These are phyloP conservation scores for Calonectria fujianensis DNA, from an alignment of 2,329 filamentous ascomycete genomes.

Conservation along the genomic window DNA sequence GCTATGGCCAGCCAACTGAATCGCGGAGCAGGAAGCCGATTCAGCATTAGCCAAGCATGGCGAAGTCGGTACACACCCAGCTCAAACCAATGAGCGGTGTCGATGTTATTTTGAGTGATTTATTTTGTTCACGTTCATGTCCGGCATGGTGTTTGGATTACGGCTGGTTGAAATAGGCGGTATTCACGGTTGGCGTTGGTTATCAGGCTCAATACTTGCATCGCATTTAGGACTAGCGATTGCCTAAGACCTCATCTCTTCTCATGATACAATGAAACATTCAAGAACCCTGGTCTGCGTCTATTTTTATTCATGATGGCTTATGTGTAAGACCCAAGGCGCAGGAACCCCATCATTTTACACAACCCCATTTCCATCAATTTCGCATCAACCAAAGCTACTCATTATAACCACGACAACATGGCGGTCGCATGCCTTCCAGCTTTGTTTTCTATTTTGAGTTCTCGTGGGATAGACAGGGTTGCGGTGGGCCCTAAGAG, in stretches of 20 bases:
- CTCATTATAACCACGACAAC: too few relatives aligned
- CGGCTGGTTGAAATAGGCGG: conserved; percentile 35
- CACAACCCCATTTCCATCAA: not conserved
- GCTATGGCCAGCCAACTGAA: conserved; percentile 77
- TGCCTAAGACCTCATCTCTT: conserved; percentile 48
- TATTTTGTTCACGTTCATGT: conserved; percentile 39
- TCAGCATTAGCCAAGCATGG: conserved; percentile 82
- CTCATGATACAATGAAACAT: conserved; percentile 36
- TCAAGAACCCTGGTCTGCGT: not conserved
- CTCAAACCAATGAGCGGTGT: conserved; percentile 55
- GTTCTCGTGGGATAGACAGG: not conserved
- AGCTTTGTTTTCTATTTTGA: too few relatives aligned
- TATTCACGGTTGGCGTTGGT: conserved; percentile 52
- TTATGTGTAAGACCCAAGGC: not conserved
- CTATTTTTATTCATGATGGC: not conserved
- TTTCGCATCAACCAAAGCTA: not conserved
- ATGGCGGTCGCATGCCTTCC: too few relatives aligned
- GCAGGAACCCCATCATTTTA: not conserved
- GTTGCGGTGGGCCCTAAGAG: not conserved
- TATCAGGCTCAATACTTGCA: conserved; percentile 34
- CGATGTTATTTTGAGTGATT: conserved; percentile 32
- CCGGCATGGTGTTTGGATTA: conserved; percentile 52
- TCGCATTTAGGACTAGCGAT: conserved; percentile 37
- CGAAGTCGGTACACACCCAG: conserved; percentile 75
- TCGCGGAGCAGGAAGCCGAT: conserved; percentile 64